Conservation (phyloP, 2,329 filamentous ascomycete genomes). For the Trichoderma gracile region DNA sequence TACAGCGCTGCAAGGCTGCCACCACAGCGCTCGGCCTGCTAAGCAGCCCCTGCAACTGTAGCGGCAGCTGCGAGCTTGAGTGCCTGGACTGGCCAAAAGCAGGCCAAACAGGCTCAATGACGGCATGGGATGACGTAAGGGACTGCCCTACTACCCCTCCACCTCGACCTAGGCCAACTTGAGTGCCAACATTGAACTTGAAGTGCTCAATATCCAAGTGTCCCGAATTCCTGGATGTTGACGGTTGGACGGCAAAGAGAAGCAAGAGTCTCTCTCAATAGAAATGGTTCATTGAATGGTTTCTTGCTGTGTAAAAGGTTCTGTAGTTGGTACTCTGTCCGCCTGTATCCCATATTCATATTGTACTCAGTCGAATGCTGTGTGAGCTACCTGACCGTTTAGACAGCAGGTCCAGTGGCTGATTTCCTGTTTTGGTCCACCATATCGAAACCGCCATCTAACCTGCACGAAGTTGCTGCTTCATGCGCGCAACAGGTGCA, state of each 20-base stretch:
- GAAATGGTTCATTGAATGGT: too few species aligned
- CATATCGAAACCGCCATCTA: background rate
- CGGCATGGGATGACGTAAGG: slow-evolving; percentile 20
- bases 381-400: too few species aligned
- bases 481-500: background rate
- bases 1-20: background rate
- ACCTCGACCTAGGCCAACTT: slow-evolving; percentile 1
- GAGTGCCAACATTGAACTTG: too few species aligned
- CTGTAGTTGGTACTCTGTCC: too few species aligned
- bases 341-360: too few species aligned
- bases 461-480: too few species aligned
- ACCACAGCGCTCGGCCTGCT: background rate
- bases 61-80: background rate
- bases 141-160: slow-evolving; percentile 9
- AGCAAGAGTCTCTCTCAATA: too few species aligned
- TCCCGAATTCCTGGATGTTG: too few species aligned
- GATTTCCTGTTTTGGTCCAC: slow-evolving; percentile 10
- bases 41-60: background rate
- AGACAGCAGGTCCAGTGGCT: too few species aligned
- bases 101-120: background rate
- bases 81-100: background rate
- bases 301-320: too few species aligned
- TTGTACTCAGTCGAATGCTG: too few species aligned
- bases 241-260: too few species aligned
- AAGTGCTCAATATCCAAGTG: background rate